These are phyloP conservation scores for Coniella lustricola DNA, from an alignment of 2,329 filamentous ascomycete species.

Conservation along the genomic window DNA sequence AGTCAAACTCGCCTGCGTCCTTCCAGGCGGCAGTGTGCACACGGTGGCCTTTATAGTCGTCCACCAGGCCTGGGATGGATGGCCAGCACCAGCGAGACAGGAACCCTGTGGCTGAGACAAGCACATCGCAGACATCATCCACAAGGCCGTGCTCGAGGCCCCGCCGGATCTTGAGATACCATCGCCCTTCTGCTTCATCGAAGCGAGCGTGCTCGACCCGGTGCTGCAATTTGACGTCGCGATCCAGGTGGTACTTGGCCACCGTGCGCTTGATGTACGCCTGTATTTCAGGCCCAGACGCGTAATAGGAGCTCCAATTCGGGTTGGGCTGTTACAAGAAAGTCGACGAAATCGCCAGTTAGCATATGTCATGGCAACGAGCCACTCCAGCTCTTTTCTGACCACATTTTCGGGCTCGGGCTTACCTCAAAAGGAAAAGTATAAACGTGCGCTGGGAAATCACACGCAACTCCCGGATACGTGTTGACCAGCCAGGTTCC, in stretches of 20 bases:
- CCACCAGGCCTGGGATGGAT: constrained; percentile 38
- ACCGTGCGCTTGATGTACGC: constrained; percentile 56
- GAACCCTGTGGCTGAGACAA: constrained; percentile 53
- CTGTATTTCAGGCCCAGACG: constrained; percentile 55
- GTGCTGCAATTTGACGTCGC: constrained; percentile 45
- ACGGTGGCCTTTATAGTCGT: constrained; percentile 5
- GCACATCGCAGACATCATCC: constrained; percentile 44
- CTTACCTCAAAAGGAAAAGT: constrained; percentile 47
- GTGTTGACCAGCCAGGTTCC: constrained; percentile 45
- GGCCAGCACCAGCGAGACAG: constrained; percentile 60
- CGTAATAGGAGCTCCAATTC: constrained; percentile 59
- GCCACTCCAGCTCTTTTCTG: not conserved
- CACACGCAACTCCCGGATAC: constrained; percentile 58
- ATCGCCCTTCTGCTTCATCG: constrained; percentile 43
- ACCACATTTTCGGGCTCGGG: not conserved
- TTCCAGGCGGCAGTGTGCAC: constrained; percentile 9
- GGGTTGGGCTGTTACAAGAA: constrained; percentile 23
- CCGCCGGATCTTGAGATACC: constrained; percentile 42
- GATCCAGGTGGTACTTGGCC: constrained; percentile 54
- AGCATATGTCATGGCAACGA: too few relatives aligned
- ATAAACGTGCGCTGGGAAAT: constrained; percentile 60
- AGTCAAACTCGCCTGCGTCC: not conserved
- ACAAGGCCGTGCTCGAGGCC: constrained; percentile 26
- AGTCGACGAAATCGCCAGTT: too few relatives aligned
- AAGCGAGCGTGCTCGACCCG: constrained; percentile 47